These are phyloP conservation scores for Calophaca sinica DNA, from an alignment of 306 rosid species.

Conservation along the genomic window DNA sequence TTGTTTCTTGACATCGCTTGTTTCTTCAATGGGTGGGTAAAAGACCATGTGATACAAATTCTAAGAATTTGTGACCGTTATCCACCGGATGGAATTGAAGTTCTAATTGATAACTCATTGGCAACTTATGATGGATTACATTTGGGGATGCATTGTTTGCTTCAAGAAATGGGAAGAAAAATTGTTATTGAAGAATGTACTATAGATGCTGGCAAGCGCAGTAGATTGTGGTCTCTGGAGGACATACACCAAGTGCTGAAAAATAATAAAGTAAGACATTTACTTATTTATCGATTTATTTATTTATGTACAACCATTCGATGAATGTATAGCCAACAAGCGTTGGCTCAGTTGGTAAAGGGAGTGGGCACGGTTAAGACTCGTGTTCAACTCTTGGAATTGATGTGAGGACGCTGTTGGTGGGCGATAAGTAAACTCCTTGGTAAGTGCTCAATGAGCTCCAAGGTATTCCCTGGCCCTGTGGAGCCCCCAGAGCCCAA, in stretches of 20 bases:
- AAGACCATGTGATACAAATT: conserved; percentile 28
- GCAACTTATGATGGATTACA: background rate
- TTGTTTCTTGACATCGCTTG: conserved; percentile 47
- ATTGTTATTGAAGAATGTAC: conserved; percentile 31
- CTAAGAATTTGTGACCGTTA: conserved; percentile 20
- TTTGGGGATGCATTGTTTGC: conserved; percentile 44
- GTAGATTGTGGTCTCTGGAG: conserved; percentile 44
- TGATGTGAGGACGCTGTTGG: too few relatives aligned
- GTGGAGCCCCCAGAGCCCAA: too few relatives aligned
- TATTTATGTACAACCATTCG: too few relatives aligned
- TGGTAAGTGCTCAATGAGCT: too few relatives aligned
- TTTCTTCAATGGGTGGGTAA: conserved; percentile 41
- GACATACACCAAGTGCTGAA: conserved; percentile 40
- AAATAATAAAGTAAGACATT: background rate
- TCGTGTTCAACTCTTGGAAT: too few relatives aligned
- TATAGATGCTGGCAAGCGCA: conserved; percentile 4
- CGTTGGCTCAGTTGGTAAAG: too few relatives aligned
- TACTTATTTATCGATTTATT: too few relatives aligned
- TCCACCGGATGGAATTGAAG: conserved; percentile 33
- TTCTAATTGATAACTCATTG: conserved; percentile 49
- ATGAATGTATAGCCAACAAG: too few relatives aligned
- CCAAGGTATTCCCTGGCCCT: too few relatives aligned
- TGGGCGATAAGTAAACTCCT: too few relatives aligned
- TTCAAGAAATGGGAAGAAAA: background rate
- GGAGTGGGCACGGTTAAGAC: too few relatives aligned